phyloP scores from a whole-genome alignment of 306 rosid species.

The Mucuna pruriens region DNA sequence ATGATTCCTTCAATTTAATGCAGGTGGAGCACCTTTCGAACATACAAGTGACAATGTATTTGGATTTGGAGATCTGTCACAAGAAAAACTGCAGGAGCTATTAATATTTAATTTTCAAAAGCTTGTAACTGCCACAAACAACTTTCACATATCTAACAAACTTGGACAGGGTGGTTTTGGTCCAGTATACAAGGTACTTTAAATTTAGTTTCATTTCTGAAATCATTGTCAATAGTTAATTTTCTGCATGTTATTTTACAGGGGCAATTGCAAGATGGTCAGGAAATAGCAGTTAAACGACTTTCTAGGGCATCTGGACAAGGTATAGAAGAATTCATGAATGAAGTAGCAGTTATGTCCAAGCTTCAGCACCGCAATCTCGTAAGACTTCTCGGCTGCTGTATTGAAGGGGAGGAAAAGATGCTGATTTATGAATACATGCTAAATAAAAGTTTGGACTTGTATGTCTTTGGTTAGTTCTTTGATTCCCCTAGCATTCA shows the following conservation, averaged over 20 bases:
- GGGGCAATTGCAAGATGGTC: conserved; percentile 30
- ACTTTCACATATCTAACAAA: conserved; percentile 34
- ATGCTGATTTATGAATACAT: conserved; percentile 51
- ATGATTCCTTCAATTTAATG: background rate
- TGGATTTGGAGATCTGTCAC: conserved; percentile 19
- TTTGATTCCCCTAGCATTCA: background rate
- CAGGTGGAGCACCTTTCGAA: background rate
- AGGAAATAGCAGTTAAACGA: conserved; percentile 34
- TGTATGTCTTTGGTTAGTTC: conserved; percentile 43
- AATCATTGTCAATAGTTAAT: too few relatives aligned
- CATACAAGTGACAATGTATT: background rate
- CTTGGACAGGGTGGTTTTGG: conserved; percentile 43
- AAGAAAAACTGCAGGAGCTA: conserved; percentile 1
- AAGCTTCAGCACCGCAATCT: conserved; percentile 50
- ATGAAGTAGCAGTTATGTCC: conserved; percentile 20
- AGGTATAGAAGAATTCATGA: conserved; percentile 43
- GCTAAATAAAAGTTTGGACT: conserved; percentile 47
- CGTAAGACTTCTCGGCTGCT: conserved; percentile 42
- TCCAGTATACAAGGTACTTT: conserved; percentile 38
- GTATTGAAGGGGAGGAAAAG: conserved; percentile 43
- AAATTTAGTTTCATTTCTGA: background rate
- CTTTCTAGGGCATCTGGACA: conserved; percentile 37
- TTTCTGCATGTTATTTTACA: background rate
- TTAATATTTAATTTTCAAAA: background rate
- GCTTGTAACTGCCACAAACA: conserved; percentile 18